Conservation (phyloP, 2,329 filamentous ascomycete genomes). For the Hypoxylon sp. region DNA sequence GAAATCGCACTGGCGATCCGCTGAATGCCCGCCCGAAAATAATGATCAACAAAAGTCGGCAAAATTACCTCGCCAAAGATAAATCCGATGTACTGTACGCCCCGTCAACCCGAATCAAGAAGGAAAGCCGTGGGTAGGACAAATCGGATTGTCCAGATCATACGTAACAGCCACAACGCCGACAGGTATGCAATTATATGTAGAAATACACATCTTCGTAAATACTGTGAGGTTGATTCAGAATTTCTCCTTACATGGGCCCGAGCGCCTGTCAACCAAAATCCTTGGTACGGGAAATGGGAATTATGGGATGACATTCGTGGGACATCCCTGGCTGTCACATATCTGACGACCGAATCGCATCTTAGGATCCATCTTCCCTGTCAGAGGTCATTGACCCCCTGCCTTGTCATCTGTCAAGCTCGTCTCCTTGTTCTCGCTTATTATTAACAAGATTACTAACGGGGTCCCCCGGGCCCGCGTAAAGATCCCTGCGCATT, state of each 20-base stretch:
- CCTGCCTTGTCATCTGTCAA: slow-evolving; percentile 41
- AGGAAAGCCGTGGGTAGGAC: slow-evolving; percentile 21
- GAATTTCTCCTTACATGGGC: slow-evolving; percentile 22
- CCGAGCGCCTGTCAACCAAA: slow-evolving; percentile 41
- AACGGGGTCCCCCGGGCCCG: slow-evolving; percentile 26
- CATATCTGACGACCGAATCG: slow-evolving; percentile 47
- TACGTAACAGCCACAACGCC: slow-evolving; percentile 4
- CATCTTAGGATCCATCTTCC: slow-evolving; percentile 44
- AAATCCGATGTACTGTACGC: slow-evolving; percentile 11
- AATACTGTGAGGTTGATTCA: slow-evolving; percentile 18
- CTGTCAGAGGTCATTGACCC: slow-evolving; percentile 26
- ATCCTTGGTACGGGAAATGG: slow-evolving; percentile 40
- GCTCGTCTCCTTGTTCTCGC: slow-evolving; percentile 35
- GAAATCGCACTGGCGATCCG: slow-evolving; percentile 33
- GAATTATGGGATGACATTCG: slow-evolving; percentile 39
- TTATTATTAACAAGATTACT: slow-evolving; percentile 43
- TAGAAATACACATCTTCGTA: slow-evolving; percentile 4
- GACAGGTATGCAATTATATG: slow-evolving; percentile 6
- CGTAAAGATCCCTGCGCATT: slow-evolving; percentile 21
- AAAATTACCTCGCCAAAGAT: slow-evolving; percentile 13
- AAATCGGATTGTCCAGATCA: slow-evolving; percentile 3
- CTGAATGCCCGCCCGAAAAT: slow-evolving; percentile 19
- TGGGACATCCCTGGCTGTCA: slow-evolving; percentile 41
- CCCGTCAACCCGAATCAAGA: slow-evolving; percentile 18
- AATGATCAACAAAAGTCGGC: slow-evolving; percentile 31